Conservation (phyloP, 768 basidiomycete species). For the Megacollybia marginata region DNA sequence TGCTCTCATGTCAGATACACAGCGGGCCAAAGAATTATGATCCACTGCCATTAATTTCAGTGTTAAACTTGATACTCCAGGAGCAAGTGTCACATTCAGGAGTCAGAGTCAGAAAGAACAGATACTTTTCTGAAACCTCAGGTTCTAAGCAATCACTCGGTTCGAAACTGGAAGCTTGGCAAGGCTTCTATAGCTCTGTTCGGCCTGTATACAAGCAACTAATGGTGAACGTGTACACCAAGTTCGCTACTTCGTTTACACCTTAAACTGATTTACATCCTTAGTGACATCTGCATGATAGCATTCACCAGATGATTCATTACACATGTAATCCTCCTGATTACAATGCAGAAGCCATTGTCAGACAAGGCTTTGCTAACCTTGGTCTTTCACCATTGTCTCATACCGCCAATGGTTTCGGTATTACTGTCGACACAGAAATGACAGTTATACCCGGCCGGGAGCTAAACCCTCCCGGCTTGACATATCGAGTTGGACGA, state of each 20-base stretch:
- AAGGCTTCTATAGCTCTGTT: slow-evolving; percentile 45
- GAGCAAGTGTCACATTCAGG: slow-evolving; percentile 38
- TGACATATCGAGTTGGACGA: slow-evolving; percentile 47
- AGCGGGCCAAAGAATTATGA: slow-evolving; percentile 42
- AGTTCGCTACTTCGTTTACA: background rate
- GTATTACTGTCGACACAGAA: slow-evolving; percentile 41
- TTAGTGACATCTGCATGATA: slow-evolving; percentile 48
- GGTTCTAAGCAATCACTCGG: slow-evolving; percentile 20
- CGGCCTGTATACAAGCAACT: slow-evolving; percentile 41
- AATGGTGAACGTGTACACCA: slow-evolving; percentile 44
- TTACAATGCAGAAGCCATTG: slow-evolving; percentile 51
- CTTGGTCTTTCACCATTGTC: slow-evolving; percentile 40
- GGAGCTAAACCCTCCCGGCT: slow-evolving; percentile 48
- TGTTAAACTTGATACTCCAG: slow-evolving; percentile 52
- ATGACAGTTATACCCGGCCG: slow-evolving; percentile 64
- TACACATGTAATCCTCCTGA: slow-evolving; percentile 58
- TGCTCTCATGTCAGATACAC: slow-evolving; percentile 35
- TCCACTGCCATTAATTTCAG: slow-evolving; percentile 40
- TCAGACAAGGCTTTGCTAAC: slow-evolving; percentile 45
- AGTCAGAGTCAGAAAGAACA: slow-evolving; percentile 44
- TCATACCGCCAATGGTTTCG: slow-evolving; percentile 45
- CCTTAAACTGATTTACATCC: background rate
- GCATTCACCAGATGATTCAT: slow-evolving; percentile 62
- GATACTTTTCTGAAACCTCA: slow-evolving; percentile 44
- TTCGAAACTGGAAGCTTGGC: slow-evolving; percentile 28